Evolutionary conservation across 192 early-diverging fungal genomes (phyloP), one percentile per base, ranked within the genome.

Genomic region (Coemansia sp.): DNA sequence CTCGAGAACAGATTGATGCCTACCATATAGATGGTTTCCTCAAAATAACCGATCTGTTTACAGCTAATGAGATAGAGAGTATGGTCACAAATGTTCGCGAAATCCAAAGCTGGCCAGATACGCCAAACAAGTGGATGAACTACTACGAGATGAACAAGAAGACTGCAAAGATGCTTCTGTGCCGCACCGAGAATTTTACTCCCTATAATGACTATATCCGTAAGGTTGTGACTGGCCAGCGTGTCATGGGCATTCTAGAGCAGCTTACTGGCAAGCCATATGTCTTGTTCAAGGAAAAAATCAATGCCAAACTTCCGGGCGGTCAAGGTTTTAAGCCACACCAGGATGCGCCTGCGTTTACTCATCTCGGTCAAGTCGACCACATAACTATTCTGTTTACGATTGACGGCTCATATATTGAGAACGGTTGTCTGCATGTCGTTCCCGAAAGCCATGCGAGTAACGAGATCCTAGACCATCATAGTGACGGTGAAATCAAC

Each of bases 151-250:
- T 50, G 18, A 84, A 82, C 66, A 72, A 66, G 30, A 33, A 27
- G 11, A 80, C 73, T 18, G 65, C 62, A 22, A 58, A 67, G n/a
- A 75, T 64, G 25, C 73, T 75, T 44, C 78, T 86, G 6, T 86
- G 84, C 52, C 81, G 84, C 50, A 86, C 83, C 2, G 83, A 84
- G 37, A 84, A 84, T 55, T 86, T 86, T 51, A 84, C 83, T 2
- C 84, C 84, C 9, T 84, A 73, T 55, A 76, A 71, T 50, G 50
- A 57, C 30, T 71, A 73, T n/a, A 58, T 84, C 48, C 62, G 67
- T 22, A 21, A 65, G 17, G 66, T 74, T 25, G 82, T 85, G n/a
- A 72, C 61, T 22, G 72, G 83, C 8, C 55, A 72, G 4, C 75
- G 75, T 45, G 52, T 82, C 7, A 75, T 78, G 62, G 61, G 64